Evolutionary conservation across 306 rosid genomes (phyloP), one percentile per base, ranked within the genome.

Genomic region (Hippophae gyantsensis): DNA sequence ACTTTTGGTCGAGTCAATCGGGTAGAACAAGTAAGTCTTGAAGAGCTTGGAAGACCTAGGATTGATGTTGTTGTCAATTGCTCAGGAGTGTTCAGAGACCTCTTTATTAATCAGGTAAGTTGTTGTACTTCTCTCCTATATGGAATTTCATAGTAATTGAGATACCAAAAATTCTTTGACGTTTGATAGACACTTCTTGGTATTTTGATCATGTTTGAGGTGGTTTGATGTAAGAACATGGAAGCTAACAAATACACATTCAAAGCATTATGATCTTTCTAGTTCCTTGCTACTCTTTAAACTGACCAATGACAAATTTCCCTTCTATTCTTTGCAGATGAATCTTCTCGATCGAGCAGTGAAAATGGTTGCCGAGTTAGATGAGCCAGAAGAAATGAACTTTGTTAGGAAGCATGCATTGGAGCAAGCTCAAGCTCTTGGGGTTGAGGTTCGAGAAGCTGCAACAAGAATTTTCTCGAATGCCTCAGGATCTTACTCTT

Each of bases 41-140:
- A 93, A 76, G 99, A 93, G 89, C 99, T 93, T 14, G 95, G 95
- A 74, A 80, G 99, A 85, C 99, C 99, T 26, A 86, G 95, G 79
- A 86, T 93, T 62, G 99, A 93, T 67, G 99, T 93, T 5, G 97
- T 93, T 18, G 97, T 88, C 54, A 93, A 93, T 68, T 93, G 99
- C 86, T 88, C 97, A 1, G 99, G 99, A 43, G 99, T 93, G 44
- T 93, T 93, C 78, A 85, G 99, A 79, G 99, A 93, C 75, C 93
- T 93, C 60, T 93, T 93, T 76, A 88, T 93, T 84, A 93, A 88
- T 66, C 99, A 93, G 97, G 99, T 93, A 84, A 32, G 3, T 13
- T 49, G 18, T 13, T 49, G 6, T 49, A 49, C 6, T 14, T 49
- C 43, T 56, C 9, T 60, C 53, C 40, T 43, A 18, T 8, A 8